Base-by-base conservation (phyloP, 352 stramenopile genomes). In the Globisporangium carolinianum region DNA sequence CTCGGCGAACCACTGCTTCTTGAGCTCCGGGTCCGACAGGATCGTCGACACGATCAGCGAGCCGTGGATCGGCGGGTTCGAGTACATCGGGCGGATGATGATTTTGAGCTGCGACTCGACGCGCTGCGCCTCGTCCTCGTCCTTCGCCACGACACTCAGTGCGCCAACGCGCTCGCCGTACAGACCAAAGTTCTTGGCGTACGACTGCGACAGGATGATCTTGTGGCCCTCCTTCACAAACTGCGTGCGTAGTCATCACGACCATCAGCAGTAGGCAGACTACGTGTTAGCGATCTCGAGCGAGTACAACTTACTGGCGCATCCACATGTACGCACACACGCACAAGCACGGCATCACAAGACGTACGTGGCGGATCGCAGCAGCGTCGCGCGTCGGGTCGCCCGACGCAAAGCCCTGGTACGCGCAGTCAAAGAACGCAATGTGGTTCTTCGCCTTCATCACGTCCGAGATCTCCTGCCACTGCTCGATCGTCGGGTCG, bases 151-250 rank as follows among this genome's bases (percentile, higher is more conserved):
- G 36, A 99, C 83, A 41, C 88, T 98, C 52, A 99, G 79, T 36
- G 96, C 91, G 51, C 98, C 98, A 32, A 99, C 90, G 67, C 98
- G 83, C 72, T 99, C 95, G 56, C 98, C 98, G 79, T 99, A 99
- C 10, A 99, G 87, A 59, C 98, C 98, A 73, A 99, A 99, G 91
- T 99, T 99, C 84, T 99, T 99, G 47, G 97, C 97, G 76, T 99
- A 99, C 67, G 89, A 98, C 85, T 99, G 97, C 42, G 94, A 93
- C 54, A 99, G 73, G 14, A 97, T 72, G 68, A 99, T 85, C 60
- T 97, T 92, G 81, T 99, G 96, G 38, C 98, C 98, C 58, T 99
- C 94, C 57, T 97, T 92, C 6, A 99, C 97, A 77, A 99, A 99
- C 74, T 75, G 38, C 46, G 12, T 24, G 24, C 24, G 24, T 24